Percentiles rank a stretch among this genome's conserved stretches.
Conservation (phyloP, 345 rosid species). For the Eucalyptus grandis region DNA sequence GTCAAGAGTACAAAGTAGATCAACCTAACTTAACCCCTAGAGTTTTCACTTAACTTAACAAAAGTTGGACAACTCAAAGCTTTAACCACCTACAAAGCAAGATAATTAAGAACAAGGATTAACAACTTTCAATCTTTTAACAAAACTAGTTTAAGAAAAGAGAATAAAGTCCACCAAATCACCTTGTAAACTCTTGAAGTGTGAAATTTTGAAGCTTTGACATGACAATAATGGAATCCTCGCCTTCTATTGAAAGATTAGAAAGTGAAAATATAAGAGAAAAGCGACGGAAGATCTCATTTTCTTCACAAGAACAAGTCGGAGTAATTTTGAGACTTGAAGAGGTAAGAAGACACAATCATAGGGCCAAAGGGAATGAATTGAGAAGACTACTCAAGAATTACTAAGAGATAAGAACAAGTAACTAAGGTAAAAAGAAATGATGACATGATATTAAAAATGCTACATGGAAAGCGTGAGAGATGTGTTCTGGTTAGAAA, state of each 20-base stretch:
- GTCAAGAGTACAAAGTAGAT: neutral
- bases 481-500: neutral
- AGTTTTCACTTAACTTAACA: neutral
- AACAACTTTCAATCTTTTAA: neutral
- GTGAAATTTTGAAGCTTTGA: neutral
- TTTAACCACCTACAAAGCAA: neutral
- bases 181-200: neutral
- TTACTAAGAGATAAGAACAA: neutral
- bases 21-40: neutral
- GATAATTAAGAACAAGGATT: neutral
- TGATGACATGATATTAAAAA: neutral
- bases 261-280: neutral
- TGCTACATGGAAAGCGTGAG: neutral
- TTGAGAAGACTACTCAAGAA: neutral
- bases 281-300: neutral
- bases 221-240: neutral
- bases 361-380: neutral
- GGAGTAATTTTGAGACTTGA: neutral
- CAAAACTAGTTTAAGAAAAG: neutral
- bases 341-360: neutral
- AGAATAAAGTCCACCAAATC: neutral
- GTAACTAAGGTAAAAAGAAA: neutral
- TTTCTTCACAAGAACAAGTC: neutral
- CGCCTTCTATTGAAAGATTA: neutral
- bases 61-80: neutral